Base-by-base conservation (phyloP, 2,329 filamentous ascomycete species). In the Pestalotiopsis sp. region DNA sequence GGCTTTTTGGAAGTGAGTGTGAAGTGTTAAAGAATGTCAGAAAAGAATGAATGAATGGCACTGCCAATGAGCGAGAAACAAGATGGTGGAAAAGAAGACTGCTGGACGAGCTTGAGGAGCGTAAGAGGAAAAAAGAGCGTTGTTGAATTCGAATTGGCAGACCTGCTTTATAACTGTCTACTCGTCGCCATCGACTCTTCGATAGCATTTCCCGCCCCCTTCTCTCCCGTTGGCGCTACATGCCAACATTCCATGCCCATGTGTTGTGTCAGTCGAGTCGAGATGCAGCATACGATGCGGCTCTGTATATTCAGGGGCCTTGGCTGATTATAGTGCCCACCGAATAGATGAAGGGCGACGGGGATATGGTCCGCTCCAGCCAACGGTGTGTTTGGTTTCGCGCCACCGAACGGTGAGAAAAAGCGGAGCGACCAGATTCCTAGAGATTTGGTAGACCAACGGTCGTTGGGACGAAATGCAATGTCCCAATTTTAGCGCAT, bases 21-120 rank as follows among this genome's bases (percentile, higher is more conserved):
- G 59, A 58, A 31, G 23, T 57, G 64, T 25, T 61, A 66, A 61
- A 40, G 65, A 59, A 40, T 60, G 65, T 66, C 31, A 66, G 65
- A 66, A 66, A 66, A n/a, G 65, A 66, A 66, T 52, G 65, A 60
- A 66, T 36, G 52, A 40, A 40, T 66, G 65, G 65, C 65, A 66
- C 65, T 61, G 65, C 65, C 65, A 66, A 66, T 31, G 25, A 66
- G 63, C 49, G 63, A 20, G 63, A 66, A 65, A 66, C 63, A 66
- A 66, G 49, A 56, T 25, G 52, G 45, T 66, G 49, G 36, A 7
- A 66, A 27, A 36, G 63, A 66, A 66, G 12, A 38, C 49, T 31
- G 45, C 63, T 56, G 41, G 63, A 66, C 45, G 40, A 58, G 63
- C 63, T 56, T 66, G 63, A 36, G 17, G 27, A n/a, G 45, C 36